A percentile compares a stretch with the other conserved stretches of the same genome.
Evolutionary conservation across 2,329 filamentous ascomycete species (phyloP).

Genomic region (Aspergillus fijiensis): DNA sequence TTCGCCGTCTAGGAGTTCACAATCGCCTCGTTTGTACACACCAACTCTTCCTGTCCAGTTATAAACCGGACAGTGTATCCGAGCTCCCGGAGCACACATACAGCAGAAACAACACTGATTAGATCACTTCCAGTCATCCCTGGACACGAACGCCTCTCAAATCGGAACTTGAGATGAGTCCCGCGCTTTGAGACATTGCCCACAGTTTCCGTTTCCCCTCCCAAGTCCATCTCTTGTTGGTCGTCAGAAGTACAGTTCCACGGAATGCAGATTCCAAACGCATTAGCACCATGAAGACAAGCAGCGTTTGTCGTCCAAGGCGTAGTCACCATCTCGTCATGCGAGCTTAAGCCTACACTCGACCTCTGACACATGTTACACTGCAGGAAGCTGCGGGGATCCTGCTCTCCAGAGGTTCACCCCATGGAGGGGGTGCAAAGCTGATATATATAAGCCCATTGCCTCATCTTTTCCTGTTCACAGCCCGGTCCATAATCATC

Average conservation of each 20-base stretch:
- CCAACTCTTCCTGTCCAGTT: not conserved
- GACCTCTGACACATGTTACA: not conserved
- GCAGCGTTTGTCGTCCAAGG: too few relatives aligned
- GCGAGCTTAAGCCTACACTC: not conserved
- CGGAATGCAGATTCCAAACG: not conserved
- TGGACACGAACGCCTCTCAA: not conserved
- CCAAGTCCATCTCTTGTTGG: not conserved
- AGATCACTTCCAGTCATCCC: not conserved
- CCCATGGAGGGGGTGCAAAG: not conserved
- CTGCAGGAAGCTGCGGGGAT: not conserved
- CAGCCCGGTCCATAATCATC: not conserved
- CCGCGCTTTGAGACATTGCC: not conserved
- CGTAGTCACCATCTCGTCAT: not conserved
- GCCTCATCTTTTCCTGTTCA: not conserved
- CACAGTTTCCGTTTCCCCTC: too few relatives aligned
- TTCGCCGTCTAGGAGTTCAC: not conserved
- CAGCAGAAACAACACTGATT: not conserved
- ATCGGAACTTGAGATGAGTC: not conserved
- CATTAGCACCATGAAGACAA: too few relatives aligned
- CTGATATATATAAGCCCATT: not conserved
- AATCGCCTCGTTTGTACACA: not conserved
- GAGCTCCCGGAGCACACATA: not conserved
- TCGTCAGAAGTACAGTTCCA: not conserved
- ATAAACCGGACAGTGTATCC: not conserved
- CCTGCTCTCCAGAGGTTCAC: not conserved